phyloP scores from a whole-genome alignment of 495 filamentous ascomycete genomes.

The Trichocladium uniseriatum region DNA sequence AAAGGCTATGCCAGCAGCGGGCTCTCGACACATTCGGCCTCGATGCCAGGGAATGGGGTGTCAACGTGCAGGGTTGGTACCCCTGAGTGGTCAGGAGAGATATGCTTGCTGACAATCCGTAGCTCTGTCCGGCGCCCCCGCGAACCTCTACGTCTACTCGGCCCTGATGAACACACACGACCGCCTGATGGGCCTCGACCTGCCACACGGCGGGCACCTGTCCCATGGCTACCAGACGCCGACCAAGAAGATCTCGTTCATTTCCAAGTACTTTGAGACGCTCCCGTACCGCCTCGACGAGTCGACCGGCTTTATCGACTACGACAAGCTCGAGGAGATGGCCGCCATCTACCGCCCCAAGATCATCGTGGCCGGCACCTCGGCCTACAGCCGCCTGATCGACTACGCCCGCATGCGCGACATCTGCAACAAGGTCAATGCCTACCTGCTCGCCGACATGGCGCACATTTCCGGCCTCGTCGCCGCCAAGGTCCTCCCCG shows the following conservation, averaged over 20 bases:
- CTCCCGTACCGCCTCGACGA: conserved; percentile 88
- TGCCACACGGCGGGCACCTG: conserved; percentile 92
- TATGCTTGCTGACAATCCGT: background rate
- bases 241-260: conserved; percentile 94
- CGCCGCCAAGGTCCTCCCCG: conserved; percentile 79
- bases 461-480: conserved; percentile 96
- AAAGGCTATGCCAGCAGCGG: conserved; percentile 79
- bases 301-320: conserved; percentile 87
- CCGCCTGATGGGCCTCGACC: conserved; percentile 91
- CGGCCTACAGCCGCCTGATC: conserved; percentile 88
- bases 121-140: conserved; percentile 93
- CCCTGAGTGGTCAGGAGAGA: background rate
- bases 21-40: conserved; percentile 81
- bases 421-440: conserved; percentile 81
- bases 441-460: conserved; percentile 91
- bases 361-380: conserved; percentile 89
- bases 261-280: conserved; percentile 99
- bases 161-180: conserved; percentile 88
- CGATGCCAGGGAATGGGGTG: conserved; percentile 83
- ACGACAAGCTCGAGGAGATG: conserved; percentile 75
- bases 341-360: conserved; percentile 86
- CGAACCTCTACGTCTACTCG: conserved; percentile 92
- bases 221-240: conserved; percentile 98
- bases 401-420: conserved; percentile 83
- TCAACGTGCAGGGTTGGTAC: conserved; percentile 84